phyloP scores from a whole-genome alignment of 495 filamentous ascomycete genomes.

The Glutinoglossum americanum region DNA sequence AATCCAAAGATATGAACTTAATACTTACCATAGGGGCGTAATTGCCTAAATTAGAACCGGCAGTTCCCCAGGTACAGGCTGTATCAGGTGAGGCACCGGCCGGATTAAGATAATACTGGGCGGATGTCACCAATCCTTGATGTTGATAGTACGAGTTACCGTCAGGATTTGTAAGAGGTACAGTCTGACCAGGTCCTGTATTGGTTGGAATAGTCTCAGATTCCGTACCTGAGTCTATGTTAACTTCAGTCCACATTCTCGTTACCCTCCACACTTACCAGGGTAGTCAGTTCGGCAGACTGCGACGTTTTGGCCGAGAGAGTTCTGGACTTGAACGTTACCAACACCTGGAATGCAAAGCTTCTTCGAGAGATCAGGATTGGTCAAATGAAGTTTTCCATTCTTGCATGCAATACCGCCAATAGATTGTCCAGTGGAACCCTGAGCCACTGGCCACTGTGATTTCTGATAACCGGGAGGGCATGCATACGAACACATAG shows the following conservation, averaged over 20 bases:
- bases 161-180: constrained; percentile 46
- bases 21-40: constrained; percentile 44
- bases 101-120: constrained; percentile 95
- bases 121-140: constrained; percentile 52
- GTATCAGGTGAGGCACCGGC: constrained; percentile 39
- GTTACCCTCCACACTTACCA: constrained; percentile 23
- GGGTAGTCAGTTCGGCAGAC: constrained; percentile 96
- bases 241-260: neutral
- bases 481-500: constrained; percentile 87
- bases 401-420: constrained; percentile 71
- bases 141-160: constrained; percentile 52
- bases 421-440: constrained; percentile 61
- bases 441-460: constrained; percentile 75
- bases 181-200: constrained; percentile 29
- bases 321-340: constrained; percentile 52
- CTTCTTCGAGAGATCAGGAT: constrained; percentile 32
- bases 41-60: constrained; percentile 44
- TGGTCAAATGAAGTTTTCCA: constrained; percentile 63
- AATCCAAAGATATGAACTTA: neutral
- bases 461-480: constrained; percentile 79
- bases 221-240: constrained; percentile 35
- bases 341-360: constrained; percentile 59
- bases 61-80: constrained; percentile 60
- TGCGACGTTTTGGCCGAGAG: constrained; percentile 37
- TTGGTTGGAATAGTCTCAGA: constrained; percentile 58